Evolutionary conservation across 2,329 filamentous ascomycete species (phyloP), one percentile per base, ranked within the genome.

Genomic region (Sporothrix pallida): DNA sequence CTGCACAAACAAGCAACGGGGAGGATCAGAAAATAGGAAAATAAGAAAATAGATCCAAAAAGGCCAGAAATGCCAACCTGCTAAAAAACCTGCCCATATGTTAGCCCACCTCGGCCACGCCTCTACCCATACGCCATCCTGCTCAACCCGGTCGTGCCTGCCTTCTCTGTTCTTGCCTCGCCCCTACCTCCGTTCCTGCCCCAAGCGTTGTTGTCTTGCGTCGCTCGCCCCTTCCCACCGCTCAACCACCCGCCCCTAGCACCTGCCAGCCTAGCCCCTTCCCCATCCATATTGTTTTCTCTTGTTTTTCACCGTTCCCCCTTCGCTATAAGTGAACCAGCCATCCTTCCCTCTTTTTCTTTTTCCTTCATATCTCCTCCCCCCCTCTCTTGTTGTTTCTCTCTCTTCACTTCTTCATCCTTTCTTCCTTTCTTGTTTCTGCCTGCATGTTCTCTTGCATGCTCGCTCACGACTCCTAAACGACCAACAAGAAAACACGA

Each of bases 251-350:
- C 48, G n/a, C 26, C 73, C 70, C 71, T 67, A 44, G 62, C 44
- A 54, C 52, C 69, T 69, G 17, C 62, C 17, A 15, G 37, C 37
- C 26, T 46, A 63, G 73, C 70, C 63, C 54, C 72, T 72, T 69
- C 73, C 73, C 71, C 73, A 72, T 74, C 73, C 73, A 65, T 70
- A 56, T 72, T 56, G 20, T 52, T 48, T 72, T 37, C 31, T 37
- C 31, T 37, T 37, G 31, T 37, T 37, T 37, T 37, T 63, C 48
- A 54, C 46, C 71, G 44, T 46, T 58, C 65, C 70, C 20, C 44
- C 37, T 17, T 60, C 42, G n/a, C 3, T 71, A 71, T 74, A 62
- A 60, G 37, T 72, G 60, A 48, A 62, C 71, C 74, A 46, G 37
- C 46, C 54, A 10, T 73, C 42, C 70, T 68, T 71, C 26, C 48